A percentile compares a stretch with the other conserved stretches of the same genome.
Conservation (phyloP, 495 filamentous ascomycete species). For the Bacidia gigantensis region DNA sequence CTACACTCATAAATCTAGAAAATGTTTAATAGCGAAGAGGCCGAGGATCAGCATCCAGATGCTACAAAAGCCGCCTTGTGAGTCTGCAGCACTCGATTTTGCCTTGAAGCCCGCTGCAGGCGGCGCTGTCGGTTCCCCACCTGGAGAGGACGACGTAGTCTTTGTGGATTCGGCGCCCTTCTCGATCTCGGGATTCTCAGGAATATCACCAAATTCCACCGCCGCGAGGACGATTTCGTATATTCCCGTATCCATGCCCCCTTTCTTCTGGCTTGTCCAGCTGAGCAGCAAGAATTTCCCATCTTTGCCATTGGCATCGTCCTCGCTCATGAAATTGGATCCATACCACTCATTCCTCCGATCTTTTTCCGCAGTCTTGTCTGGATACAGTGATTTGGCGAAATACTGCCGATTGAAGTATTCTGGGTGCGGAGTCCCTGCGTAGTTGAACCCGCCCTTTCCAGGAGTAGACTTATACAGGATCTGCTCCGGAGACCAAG, state of each 20-base stretch:
- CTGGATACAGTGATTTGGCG: slow-evolving; percentile 15
- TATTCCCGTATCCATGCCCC: slow-evolving; percentile 8
- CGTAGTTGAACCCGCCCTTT: slow-evolving; percentile 23
- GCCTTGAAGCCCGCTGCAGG: background rate
- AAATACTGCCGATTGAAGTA: slow-evolving; percentile 21
- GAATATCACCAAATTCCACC: slow-evolving; percentile 14
- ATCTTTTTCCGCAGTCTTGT: slow-evolving; percentile 1
- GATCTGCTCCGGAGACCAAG: slow-evolving; percentile 20
- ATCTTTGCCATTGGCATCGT: slow-evolving; percentile 9
- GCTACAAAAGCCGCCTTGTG: background rate
- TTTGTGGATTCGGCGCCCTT: background rate
- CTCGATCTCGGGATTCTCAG: background rate
- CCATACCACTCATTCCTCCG: slow-evolving; percentile 18
- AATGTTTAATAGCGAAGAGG: too few relatives aligned
- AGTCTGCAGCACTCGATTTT: background rate
- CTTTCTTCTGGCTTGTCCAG: slow-evolving; percentile 18
- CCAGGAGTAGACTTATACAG: slow-evolving; percentile 18
- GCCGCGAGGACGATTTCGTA: slow-evolving; percentile 14
- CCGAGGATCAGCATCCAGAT: background rate
- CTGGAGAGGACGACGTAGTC: background rate
- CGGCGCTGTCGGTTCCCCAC: background rate
- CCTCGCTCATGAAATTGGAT: slow-evolving; percentile 5
- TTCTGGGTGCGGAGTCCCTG: slow-evolving; percentile 19
- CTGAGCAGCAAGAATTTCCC: slow-evolving; percentile 18
- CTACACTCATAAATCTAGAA: too few relatives aligned